Conservation (phyloP, 345 rosid genomes). For the Kandelia obovata region DNA sequence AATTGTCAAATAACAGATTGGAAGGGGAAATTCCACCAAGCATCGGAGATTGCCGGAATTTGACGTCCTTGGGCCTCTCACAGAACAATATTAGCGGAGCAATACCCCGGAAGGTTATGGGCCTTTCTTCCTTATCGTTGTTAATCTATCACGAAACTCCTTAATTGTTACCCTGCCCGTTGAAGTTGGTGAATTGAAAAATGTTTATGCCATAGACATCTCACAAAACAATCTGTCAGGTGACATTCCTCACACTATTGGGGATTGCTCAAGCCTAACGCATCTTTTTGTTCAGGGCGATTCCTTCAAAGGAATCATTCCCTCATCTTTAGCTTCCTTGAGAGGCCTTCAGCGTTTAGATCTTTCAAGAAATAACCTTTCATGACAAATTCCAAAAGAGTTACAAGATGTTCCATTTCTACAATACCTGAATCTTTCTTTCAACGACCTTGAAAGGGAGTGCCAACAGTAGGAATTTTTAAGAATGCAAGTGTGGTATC, state of each 20-base stretch:
- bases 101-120: slow-evolving; percentile 18
- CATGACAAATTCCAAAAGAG: slow-evolving; percentile 23
- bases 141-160: slow-evolving; percentile 25
- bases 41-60: slow-evolving; percentile 7
- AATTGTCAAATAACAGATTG: slow-evolving; percentile 5
- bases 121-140: slow-evolving; percentile 17
- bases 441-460: slow-evolving; percentile 41
- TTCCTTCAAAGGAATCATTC: slow-evolving; percentile 31
- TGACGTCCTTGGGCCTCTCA: slow-evolving; percentile 5
- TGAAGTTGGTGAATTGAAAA: slow-evolving; percentile 15
- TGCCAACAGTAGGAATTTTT: slow-evolving; percentile 38
- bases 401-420: slow-evolving; percentile 3
- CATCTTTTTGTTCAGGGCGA: slow-evolving; percentile 21
- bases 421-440: slow-evolving; percentile 28
- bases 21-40: slow-evolving; percentile 22
- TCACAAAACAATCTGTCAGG: slow-evolving; percentile 31
- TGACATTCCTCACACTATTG: slow-evolving; percentile 24
- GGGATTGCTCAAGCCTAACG: slow-evolving; percentile 23
- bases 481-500: slow-evolving; percentile 28
- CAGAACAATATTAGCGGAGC: slow-evolving; percentile 24
- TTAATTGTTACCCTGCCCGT: slow-evolving; percentile 28
- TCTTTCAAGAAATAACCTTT: slow-evolving; percentile 40
- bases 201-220: slow-evolving; percentile 10
- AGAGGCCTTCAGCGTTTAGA: slow-evolving; percentile 27
- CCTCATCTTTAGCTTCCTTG: slow-evolving; percentile 26